Evolutionary conservation across 2,329 filamentous ascomycete genomes (phyloP).

Genomic region (Ceratocystis destructans): DNA sequence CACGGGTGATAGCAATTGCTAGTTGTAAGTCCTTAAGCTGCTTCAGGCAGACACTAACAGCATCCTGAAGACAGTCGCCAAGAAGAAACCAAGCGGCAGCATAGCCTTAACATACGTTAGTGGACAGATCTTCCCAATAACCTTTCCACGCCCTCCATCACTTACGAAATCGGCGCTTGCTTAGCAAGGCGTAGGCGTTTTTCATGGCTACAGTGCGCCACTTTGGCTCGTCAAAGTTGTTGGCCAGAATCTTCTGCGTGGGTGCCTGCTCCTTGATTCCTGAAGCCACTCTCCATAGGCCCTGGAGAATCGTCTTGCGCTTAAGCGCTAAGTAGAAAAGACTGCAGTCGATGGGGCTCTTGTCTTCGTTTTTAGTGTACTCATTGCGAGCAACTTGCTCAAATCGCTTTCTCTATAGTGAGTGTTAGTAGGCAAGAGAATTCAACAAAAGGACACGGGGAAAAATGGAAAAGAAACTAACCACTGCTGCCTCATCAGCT

Average conservation of each 20-base stretch:
- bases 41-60: conserved; percentile 71
- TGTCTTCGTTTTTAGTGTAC: conserved; percentile 75
- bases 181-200: conserved; percentile 90
- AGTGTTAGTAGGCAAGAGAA: background rate
- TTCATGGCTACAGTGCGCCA: conserved; percentile 87
- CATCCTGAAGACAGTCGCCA: conserved; percentile 70
- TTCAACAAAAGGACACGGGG: background rate
- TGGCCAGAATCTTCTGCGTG: conserved; percentile 68
- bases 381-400: conserved; percentile 86
- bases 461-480: conserved; percentile 31
- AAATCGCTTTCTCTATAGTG: conserved; percentile 35
- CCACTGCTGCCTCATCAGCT: conserved; percentile 59
- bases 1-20: conserved; percentile 72
- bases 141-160: conserved; percentile 4
- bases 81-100: conserved; percentile 92
- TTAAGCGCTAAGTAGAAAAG: conserved; percentile 80
- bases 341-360: conserved; percentile 81
- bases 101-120: conserved; percentile 49
- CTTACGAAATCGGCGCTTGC: conserved; percentile 72
- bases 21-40: conserved; percentile 82
- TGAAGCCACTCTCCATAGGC: conserved; percentile 84
- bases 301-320: conserved; percentile 82
- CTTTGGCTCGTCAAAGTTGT: conserved; percentile 75
- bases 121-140: background rate
- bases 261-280: conserved; percentile 77